Conservation (phyloP, 2,329 filamentous ascomycete species). For the Fusarium pilosicola region DNA sequence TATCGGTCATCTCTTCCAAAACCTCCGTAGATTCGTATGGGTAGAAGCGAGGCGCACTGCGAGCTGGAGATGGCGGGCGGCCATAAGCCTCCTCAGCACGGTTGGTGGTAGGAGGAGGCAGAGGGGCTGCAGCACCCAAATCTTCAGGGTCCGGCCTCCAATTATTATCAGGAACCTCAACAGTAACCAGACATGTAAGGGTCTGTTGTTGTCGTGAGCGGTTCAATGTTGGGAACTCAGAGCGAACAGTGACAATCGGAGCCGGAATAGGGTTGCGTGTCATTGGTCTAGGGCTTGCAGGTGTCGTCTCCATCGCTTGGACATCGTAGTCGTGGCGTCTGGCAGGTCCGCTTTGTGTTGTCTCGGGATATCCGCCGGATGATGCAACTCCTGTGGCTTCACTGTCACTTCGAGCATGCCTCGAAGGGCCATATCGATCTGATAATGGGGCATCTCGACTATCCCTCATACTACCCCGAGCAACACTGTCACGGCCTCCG, state of each 20-base stretch:
- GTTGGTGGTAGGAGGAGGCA: slow-evolving; percentile 51
- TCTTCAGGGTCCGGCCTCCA: slow-evolving; percentile 90
- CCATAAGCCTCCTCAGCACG: slow-evolving; percentile 64
- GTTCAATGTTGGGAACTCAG: slow-evolving; percentile 94
- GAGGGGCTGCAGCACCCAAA: slow-evolving; percentile 64
- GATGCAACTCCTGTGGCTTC: slow-evolving; percentile 78
- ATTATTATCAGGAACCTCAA: slow-evolving; percentile 92
- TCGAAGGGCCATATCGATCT: slow-evolving; percentile 58
- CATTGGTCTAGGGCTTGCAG: slow-evolving; percentile 76
- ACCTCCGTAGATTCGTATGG: slow-evolving; percentile 81
- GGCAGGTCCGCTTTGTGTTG: slow-evolving; percentile 73
- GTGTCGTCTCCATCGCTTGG: slow-evolving; percentile 91
- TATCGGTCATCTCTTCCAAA: slow-evolving; percentile 86
- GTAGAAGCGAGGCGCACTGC: slow-evolving; percentile 67
- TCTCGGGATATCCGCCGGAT: slow-evolving; percentile 82
- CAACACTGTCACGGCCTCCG: slow-evolving; percentile 49
- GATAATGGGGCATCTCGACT: slow-evolving; percentile 58
- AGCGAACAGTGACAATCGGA: slow-evolving; percentile 92
- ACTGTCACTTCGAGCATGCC: slow-evolving; percentile 82
- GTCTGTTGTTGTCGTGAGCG: slow-evolving; percentile 94
- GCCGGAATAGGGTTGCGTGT: slow-evolving; percentile 88
- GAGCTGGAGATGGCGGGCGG: slow-evolving; percentile 69
- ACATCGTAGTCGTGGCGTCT: slow-evolving; percentile 94
- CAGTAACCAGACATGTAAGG: slow-evolving; percentile 90
- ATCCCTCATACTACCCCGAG: slow-evolving; percentile 58